These are phyloP conservation scores for Camelina sativa DNA, from an alignment of 345 rosid species.

Conservation along the genomic window DNA sequence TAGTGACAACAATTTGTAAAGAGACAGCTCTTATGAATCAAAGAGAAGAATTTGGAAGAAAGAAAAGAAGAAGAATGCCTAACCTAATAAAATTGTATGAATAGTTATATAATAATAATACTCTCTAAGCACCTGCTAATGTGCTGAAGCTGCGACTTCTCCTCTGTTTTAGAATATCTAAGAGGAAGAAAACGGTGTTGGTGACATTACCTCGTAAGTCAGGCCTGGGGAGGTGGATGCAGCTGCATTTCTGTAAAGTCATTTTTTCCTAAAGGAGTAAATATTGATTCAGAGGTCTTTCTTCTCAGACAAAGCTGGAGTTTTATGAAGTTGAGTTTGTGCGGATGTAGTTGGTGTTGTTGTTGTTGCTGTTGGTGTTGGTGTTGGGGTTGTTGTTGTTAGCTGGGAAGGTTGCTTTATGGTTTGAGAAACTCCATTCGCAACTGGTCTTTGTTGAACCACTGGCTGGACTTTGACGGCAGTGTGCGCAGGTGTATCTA, in stretches of 20 bases:
- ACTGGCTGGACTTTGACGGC: constrained; percentile 35
- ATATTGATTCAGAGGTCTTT: constrained; percentile 34
- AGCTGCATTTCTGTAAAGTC: constrained; percentile 36
- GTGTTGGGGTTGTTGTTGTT: constrained; percentile 24
- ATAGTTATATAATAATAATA: constrained; percentile 1
- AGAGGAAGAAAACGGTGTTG: constrained; percentile 22
- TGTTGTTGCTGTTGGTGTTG: constrained; percentile 20
- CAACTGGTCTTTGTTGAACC: constrained; percentile 38
- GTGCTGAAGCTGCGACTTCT: not conserved
- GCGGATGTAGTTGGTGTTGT: constrained; percentile 22
- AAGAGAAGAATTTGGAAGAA: constrained; percentile 12
- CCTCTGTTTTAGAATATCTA: constrained; percentile 23
- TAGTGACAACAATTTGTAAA: constrained; percentile 28
- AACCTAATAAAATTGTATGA: constrained; percentile 27
- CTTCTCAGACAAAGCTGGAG: constrained; percentile 39
- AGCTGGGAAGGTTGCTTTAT: constrained; percentile 34
- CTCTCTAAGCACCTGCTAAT: constrained; percentile 27
- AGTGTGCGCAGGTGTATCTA: constrained; percentile 27
- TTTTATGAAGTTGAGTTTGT: constrained; percentile 21
- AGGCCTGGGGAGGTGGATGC: constrained; percentile 1
- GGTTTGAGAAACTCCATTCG: constrained; percentile 40
- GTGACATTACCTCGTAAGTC: constrained; percentile 28
- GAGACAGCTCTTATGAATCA: constrained; percentile 19
- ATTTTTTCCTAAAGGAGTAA: constrained; percentile 30
- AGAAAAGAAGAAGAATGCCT: constrained; percentile 22